These are phyloP conservation scores for Stephania cephalantha DNA, from an alignment of 164 flowering plant species.

Conservation along the genomic window DNA sequence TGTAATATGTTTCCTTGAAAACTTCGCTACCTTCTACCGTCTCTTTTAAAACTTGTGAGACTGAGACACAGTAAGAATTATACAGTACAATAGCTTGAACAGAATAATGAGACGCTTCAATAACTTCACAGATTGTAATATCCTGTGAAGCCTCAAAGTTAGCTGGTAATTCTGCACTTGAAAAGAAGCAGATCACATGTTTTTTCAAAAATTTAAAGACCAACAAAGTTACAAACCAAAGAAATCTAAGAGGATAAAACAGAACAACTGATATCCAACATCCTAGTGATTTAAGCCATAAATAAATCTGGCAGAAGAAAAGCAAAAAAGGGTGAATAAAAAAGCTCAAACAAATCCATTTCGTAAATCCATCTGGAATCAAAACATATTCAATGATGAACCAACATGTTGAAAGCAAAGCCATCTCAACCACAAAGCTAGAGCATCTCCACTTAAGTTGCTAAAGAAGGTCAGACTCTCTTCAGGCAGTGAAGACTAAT, in stretches of 20 bases:
- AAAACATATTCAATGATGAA: conserved; percentile 29
- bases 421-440: conserved; percentile 22
- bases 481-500: not conserved
- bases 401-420: conserved; percentile 37
- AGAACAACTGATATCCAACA: conserved; percentile 12
- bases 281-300: conserved; percentile 27
- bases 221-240: conserved; percentile 7
- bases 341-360: conserved; percentile 46
- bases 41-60: not conserved
- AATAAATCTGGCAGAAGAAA: conserved; percentile 30
- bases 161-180: not conserved
- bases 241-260: conserved; percentile 7
- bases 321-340: conserved; percentile 44
- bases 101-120: not conserved
- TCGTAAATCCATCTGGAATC: conserved; percentile 37
- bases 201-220: conserved; percentile 7
- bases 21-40: not conserved
- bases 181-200: not conserved
- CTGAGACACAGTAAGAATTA: conserved; percentile 4
- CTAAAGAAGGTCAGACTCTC: not conserved
- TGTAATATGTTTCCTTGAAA: not conserved
- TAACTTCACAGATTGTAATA: conserved; percentile 8
- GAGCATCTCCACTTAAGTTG: not conserved
- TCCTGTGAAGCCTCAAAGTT: conserved; percentile 11
- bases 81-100: conserved; percentile 8